Evolutionary conservation across 805 yeast species (phyloP), one percentile per base, ranked within the genome.

Genomic region (Kazachstania taianensis): DNA sequence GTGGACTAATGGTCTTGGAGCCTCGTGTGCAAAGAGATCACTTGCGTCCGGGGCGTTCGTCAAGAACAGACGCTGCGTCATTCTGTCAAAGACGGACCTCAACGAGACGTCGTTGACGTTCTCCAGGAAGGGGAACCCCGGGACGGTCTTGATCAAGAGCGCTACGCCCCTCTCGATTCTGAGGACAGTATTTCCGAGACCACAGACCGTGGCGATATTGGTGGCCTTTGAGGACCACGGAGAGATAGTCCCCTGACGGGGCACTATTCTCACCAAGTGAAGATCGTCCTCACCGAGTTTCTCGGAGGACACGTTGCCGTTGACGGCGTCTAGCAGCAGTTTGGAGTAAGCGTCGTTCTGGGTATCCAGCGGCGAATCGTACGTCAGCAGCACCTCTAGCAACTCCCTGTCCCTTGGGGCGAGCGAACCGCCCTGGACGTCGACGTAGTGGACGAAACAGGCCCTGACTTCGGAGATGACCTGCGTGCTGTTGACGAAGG

Each of bases 141-240:
- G 74, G 46, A 80, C 71, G 20, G 78, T 80, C 43, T 76, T 70
- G 49, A 92, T 66, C 47, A 83, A 61, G 28, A 92, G 63, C 5
- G 92, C 78, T 43, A 79, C 48, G 40, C 98, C 99, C 54, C 98
- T 76, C 66, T 92, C 99, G 39, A 92, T 78, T 50, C 97, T 73
- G 52, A 75, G 83, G 33, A 92, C 68, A 41, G 69, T 72, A 14
- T 69, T 67, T 26, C 67, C 72, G 41, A 92, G 69, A 7, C 96
- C 96, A 63, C 95, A 84, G 38, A 83, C 94, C 38, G 78, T 74
- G 35, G 87, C 73, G 47, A 92, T 92, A 62, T 92, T 89, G 28
- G 98, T 87, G 19, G 99, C 99, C 64, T 92, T 92, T 10, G 97
- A 87, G 7, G 96, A 84, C 99, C 99, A 92, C 23, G 98, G 97